Evolutionary conservation across 148 eudicot species (phyloP).

Genomic region (Spergularia bocconei): DNA sequence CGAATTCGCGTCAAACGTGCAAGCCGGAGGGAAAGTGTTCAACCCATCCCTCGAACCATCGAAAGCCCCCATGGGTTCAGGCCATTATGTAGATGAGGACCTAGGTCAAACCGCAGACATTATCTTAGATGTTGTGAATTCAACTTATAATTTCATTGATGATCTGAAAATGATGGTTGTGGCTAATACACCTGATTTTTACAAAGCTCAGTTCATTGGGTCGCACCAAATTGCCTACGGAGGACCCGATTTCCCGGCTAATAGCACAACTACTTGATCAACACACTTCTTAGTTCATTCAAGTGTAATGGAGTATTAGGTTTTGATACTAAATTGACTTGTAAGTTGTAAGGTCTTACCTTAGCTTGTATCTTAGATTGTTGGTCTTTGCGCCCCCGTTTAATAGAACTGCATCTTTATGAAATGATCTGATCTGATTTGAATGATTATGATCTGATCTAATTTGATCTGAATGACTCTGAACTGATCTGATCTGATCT

Average conservation of each 20-base stretch:
- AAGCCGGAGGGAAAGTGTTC: slow-evolving; percentile 23
- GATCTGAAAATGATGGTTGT: background rate
- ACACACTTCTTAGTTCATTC: too few relatives aligned
- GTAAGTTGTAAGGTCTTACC: too few relatives aligned
- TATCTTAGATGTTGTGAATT: background rate
- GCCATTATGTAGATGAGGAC: slow-evolving; percentile 1
- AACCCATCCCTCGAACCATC: slow-evolving; percentile 14
- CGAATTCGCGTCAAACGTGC: slow-evolving; percentile 8
- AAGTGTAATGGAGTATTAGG: too few relatives aligned
- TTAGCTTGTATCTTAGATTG: too few relatives aligned
- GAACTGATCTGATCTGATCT: too few relatives aligned
- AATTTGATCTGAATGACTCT: too few relatives aligned
- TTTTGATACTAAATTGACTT: too few relatives aligned
- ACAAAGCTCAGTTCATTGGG: slow-evolving; percentile 7
- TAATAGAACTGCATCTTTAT: too few relatives aligned
- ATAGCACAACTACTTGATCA: too few relatives aligned
- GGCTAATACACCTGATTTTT: background rate
- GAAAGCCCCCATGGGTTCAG: slow-evolving; percentile 21
- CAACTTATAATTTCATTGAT: background rate
- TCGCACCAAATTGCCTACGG: background rate
- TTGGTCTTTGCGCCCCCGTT: too few relatives aligned
- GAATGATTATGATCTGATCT: too few relatives aligned
- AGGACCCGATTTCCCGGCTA: slow-evolving; percentile 1
- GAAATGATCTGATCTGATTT: too few relatives aligned
- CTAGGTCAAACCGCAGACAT: background rate